Percentiles rank a stretch among this genome's conserved stretches.
These are phyloP conservation scores for Telopea speciosissima DNA, from an alignment of 177 flowering plant genomes.

Conservation along the genomic window DNA sequence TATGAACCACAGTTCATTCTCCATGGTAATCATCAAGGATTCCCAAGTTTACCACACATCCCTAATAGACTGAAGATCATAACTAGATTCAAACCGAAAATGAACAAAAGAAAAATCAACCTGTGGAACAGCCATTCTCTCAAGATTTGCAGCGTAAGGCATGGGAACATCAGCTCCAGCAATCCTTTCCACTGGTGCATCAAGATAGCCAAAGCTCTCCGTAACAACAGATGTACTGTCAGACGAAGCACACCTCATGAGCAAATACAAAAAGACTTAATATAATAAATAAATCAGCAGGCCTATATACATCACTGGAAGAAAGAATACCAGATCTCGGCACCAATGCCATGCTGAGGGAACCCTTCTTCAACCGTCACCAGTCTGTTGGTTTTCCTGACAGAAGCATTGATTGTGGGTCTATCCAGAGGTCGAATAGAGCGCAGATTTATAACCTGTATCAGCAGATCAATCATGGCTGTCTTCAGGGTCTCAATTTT, in stretches of 20 bases:
- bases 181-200: constrained; percentile 93
- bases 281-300: neutral
- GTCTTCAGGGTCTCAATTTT: neutral
- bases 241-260: constrained; percentile 4
- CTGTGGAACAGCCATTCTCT: constrained; percentile 91
- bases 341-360: constrained; percentile 96
- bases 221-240: constrained; percentile 74
- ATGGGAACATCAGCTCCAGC: constrained; percentile 93
- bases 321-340: constrained; percentile 74
- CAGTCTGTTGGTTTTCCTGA: constrained; percentile 86
- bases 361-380: constrained; percentile 93
- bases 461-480: constrained; percentile 6
- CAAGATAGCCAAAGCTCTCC: constrained; percentile 95
- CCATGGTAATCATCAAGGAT: neutral
- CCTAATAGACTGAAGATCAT: neutral
- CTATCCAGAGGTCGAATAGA: constrained; percentile 93
- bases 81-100: neutral
- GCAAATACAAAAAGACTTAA: neutral
- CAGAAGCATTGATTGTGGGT: constrained; percentile 77
- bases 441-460: constrained; percentile 84
- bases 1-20: no score
- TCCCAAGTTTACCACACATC: neutral
- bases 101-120: constrained; percentile 23
- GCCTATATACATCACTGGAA: neutral
- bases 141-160: constrained; percentile 97